Base-by-base conservation (phyloP, 208 protist genomes). In the Acanthamoeba triangularis region DNA sequence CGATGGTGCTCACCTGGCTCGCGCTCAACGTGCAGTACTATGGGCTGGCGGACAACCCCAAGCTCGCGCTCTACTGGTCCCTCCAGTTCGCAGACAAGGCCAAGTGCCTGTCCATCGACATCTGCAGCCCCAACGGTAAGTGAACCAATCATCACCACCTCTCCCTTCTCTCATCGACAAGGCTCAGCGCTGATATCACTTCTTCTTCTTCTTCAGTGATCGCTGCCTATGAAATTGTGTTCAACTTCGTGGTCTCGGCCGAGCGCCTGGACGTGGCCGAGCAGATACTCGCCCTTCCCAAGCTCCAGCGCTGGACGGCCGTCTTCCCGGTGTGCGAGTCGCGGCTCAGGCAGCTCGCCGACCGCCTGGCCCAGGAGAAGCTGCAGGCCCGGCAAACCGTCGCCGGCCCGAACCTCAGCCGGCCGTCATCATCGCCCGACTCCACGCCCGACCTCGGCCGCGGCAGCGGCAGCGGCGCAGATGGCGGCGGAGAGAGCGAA, bases 1-100 rank as follows among this genome's bases (percentile, higher is more conserved):
- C 74, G 74, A 82, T 82, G 74, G 74, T 49, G 74, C 44, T 82
- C 33, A 18, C 74, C 44, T 82, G 74, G 74, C 33, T 82, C 37
- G 74, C 74, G 28, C 74, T 82, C 74, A 82, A 82, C 16, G 74
- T 82, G 74, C 74, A 82, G 74, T 82, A 82, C 74, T 49, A 82
- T 28, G 74, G 30, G 1, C 41, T 82, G 25, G 74, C 74, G 18
- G 33, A 54, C 41, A 82, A 82, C 74, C 41, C 74, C 16, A 11
- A 37, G 44, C 74, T 82, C 41, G 74, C 74, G 11, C 74, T 82
- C 44, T 82, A 82, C 20, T 82, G 74, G 74, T 82, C 74, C 8
- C 74, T 82, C 44, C 74, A 82, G 74, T 82, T 82, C n/a, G 74
- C 74, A 7, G 74, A 82, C 41, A 82, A 82, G 74, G 74, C 74